A percentile compares a stretch with the other conserved stretches of the same genome.
Conservation (phyloP, 352 stramenopile genomes). For the Globisporangium rhizosaccharum region DNA sequence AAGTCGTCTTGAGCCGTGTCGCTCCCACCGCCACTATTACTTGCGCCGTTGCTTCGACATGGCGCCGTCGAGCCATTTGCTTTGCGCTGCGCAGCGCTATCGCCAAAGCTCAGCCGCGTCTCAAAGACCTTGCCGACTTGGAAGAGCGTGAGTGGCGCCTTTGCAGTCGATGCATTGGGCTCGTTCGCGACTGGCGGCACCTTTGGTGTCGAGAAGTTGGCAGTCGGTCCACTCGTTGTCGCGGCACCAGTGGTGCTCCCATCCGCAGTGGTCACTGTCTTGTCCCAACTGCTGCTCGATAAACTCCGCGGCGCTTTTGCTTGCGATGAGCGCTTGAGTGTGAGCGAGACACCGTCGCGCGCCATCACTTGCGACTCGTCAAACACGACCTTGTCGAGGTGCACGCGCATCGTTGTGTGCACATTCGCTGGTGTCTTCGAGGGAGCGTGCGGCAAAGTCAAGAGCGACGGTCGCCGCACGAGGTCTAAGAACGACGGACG, state of each 20-base stretch:
- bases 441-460: background rate
- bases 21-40: background rate
- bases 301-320: too few species aligned
- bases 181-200: background rate
- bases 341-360: constrained; percentile 23
- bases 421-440: background rate
- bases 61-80: background rate
- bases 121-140: constrained; percentile 11
- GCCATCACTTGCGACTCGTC: constrained; percentile 3
- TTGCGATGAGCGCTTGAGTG: constrained; percentile 27
- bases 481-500: constrained; percentile 9
- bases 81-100: background rate
- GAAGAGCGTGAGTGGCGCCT: constrained; percentile 8
- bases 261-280: background rate
- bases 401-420: constrained; percentile 13
- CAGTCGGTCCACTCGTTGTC: background rate
- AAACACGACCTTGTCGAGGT: constrained; percentile 23
- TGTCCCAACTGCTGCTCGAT: background rate
- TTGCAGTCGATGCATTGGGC: background rate
- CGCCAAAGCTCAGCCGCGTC: constrained; percentile 1
- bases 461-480: constrained; percentile 3
- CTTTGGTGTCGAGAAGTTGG: constrained; percentile 22
- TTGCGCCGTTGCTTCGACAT: constrained; percentile 6
- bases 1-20: constrained; percentile 22
- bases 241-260: too few species aligned